Evolutionary conservation across 305 asterid species (phyloP).

Genomic region (Plantago coronopus): DNA sequence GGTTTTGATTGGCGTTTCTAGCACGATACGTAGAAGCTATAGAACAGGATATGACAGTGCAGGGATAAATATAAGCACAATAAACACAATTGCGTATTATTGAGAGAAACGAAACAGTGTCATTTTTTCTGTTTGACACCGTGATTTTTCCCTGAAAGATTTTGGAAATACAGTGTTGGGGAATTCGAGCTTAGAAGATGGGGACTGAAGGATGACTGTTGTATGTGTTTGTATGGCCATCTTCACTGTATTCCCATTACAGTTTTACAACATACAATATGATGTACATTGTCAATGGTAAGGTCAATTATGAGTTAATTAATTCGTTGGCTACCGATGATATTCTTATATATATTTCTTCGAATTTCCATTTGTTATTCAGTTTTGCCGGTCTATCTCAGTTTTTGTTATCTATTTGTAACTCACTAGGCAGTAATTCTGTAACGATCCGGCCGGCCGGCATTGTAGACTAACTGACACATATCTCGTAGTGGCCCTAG

Average conservation of each 20-base stretch:
- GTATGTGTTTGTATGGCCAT: slow-evolving; percentile 19
- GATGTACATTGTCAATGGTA: slow-evolving; percentile 28
- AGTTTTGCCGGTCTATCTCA: not conserved
- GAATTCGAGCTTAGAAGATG: slow-evolving; percentile 21
- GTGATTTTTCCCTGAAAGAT: slow-evolving; percentile 22
- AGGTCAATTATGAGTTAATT: slow-evolving; percentile 25
- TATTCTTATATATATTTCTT: not conserved
- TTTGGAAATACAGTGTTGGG: slow-evolving; percentile 23
- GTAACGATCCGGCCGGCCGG: no score
- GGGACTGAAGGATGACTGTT: slow-evolving; percentile 20
- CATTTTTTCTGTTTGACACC: slow-evolving; percentile 32
- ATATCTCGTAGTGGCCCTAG: no score
- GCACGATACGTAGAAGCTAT: slow-evolving; percentile 27
- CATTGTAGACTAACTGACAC: no score
- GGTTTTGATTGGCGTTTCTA: slow-evolving; percentile 21
- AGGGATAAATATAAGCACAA: slow-evolving; percentile 26
- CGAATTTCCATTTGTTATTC: not conserved
- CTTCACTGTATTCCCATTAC: slow-evolving; percentile 13
- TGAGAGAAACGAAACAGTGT: slow-evolving; percentile 23
- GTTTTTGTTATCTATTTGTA: no score
- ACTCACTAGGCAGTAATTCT: no score
- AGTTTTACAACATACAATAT: slow-evolving; percentile 24
- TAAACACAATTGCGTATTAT: slow-evolving; percentile 23
- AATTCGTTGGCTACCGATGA: slow-evolving; percentile 27
- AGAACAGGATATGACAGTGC: slow-evolving; percentile 19